Evolutionary conservation across 129 eudicot species (phyloP).

Genomic region (Helichrysum umbraculigerum): DNA sequence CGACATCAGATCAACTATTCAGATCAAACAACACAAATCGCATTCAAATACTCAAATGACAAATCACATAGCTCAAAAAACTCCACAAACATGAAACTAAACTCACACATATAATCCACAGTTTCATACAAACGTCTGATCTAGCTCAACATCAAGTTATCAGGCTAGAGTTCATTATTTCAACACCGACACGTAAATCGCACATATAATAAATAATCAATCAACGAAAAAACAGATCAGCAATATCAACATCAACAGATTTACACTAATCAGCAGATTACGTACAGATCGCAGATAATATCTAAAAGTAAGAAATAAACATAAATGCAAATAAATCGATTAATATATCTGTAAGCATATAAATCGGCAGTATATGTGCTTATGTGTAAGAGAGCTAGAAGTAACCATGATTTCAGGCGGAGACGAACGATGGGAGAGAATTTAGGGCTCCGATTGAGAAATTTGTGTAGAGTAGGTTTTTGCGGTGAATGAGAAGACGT

Average conservation of each 20-base stretch:
- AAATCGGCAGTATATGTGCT: not conserved
- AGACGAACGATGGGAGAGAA: not conserved
- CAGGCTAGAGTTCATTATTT: not conserved
- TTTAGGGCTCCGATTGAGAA: constrained; percentile 7
- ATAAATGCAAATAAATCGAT: constrained; percentile 9
- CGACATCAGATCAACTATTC: not conserved
- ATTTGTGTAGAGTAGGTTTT: not conserved
- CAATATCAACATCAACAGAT: constrained; percentile 17
- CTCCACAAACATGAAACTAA: not conserved
- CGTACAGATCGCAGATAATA: constrained; percentile 25
- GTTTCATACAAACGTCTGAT: constrained; percentile 21
- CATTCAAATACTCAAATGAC: not conserved
- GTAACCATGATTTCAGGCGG: constrained; percentile 3
- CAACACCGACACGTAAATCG: constrained; percentile 19
- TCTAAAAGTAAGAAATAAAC: too few relatives aligned
- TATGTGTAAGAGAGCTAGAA: not conserved
- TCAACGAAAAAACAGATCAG: constrained; percentile 27
- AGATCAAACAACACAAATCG: not conserved
- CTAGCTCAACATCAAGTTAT: constrained; percentile 25
- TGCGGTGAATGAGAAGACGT: constrained; percentile 6
- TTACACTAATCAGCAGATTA: constrained; percentile 11
- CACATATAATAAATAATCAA: constrained; percentile 18
- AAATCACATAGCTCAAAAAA: not conserved
- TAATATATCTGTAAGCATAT: not conserved
- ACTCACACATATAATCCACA: constrained; percentile 8